These are phyloP conservation scores for Fusarium sulawesiense DNA, from an alignment of 2,329 filamentous ascomycete species.

Conservation along the genomic window DNA sequence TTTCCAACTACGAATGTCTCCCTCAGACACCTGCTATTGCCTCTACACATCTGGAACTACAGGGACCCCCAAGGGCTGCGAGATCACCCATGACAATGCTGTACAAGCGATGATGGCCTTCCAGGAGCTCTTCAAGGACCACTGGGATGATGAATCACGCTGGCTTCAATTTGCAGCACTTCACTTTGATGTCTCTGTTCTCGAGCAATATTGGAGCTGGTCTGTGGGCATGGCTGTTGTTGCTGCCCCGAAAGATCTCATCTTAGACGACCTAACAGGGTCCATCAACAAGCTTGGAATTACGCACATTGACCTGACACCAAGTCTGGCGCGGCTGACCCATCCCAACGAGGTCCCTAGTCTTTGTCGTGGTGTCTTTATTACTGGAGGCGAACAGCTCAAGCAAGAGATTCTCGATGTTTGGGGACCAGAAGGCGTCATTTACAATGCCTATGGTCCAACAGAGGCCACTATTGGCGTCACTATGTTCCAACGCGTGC, in stretches of 20 bases:
- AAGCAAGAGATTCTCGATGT: constrained; percentile 89
- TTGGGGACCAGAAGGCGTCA: constrained; percentile 83
- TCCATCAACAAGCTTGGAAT: constrained; percentile 79
- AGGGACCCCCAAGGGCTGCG: constrained; percentile 86
- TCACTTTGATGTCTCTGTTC: constrained; percentile 92
- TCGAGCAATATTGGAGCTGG: constrained; percentile 98
- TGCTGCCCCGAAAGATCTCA: constrained; percentile 82
- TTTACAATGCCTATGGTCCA: constrained; percentile 93
- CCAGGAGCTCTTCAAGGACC: constrained; percentile 77
- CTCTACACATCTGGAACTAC: constrained; percentile 91
- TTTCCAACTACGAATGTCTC: constrained; percentile 40
- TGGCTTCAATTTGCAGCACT: constrained; percentile 96
- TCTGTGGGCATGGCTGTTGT: constrained; percentile 87
- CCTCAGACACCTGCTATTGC: constrained; percentile 77
- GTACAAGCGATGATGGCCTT: constrained; percentile 93
- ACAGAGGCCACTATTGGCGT: constrained; percentile 94
- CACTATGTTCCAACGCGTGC: constrained; percentile 88
- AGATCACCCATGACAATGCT: constrained; percentile 88
- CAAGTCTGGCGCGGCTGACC: constrained; percentile 82
- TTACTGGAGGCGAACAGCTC: constrained; percentile 89
- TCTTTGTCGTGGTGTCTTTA: constrained; percentile 86
- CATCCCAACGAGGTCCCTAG: constrained; percentile 84
- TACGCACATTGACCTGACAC: constrained; percentile 92
- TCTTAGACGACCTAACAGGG: constrained; percentile 83
- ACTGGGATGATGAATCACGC: constrained; percentile 78